phyloP scores from a whole-genome alignment of 108 stramenopile species.

The Cylindrotheca closterium region DNA sequence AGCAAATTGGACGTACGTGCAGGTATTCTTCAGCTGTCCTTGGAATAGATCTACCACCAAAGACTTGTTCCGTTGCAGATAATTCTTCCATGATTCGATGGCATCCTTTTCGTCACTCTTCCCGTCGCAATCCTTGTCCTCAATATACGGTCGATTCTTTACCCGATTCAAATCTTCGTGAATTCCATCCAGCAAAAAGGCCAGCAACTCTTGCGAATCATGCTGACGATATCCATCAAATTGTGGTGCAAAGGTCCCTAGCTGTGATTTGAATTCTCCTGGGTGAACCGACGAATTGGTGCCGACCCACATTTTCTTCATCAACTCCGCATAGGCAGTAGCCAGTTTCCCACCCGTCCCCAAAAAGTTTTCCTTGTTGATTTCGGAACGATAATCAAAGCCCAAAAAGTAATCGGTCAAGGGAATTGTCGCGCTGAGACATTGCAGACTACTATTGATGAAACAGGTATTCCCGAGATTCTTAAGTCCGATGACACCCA shows the following conservation, averaged over 20 bases:
- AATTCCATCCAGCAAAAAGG: constrained; percentile 86
- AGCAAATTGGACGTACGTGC: constrained; percentile 16
- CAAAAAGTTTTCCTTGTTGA: constrained; percentile 87
- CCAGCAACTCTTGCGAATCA: constrained; percentile 90
- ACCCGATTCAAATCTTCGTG: constrained; percentile 96
- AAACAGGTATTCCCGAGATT: constrained; percentile 99
- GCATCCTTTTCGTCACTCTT: constrained; percentile 78
- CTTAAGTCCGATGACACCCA: constrained; percentile 83
- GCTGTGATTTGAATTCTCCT: constrained; percentile 63
- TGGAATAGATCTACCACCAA: constrained; percentile 94
- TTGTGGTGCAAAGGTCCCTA: constrained; percentile 78
- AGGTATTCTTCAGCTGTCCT: constrained; percentile 90
- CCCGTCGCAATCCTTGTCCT: constrained; percentile 86
- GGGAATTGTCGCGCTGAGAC: constrained; percentile 79
- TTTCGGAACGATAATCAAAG: constrained; percentile 74
- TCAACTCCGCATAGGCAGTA: constrained; percentile 74
- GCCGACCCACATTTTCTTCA: constrained; percentile 87
- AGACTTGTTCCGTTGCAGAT: constrained; percentile 81
- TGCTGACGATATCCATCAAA: constrained; percentile 93
- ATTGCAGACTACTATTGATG: constrained; percentile 92
- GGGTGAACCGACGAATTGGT: constrained; percentile 32
- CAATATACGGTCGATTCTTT: constrained; percentile 75
- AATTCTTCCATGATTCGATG: constrained; percentile 82
- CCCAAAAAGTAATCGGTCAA: constrained; percentile 92
- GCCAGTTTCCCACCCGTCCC: constrained; percentile 84